Evolutionary conservation across 306 rosid species (phyloP).

Genomic region (Ceratonia siliqua): DNA sequence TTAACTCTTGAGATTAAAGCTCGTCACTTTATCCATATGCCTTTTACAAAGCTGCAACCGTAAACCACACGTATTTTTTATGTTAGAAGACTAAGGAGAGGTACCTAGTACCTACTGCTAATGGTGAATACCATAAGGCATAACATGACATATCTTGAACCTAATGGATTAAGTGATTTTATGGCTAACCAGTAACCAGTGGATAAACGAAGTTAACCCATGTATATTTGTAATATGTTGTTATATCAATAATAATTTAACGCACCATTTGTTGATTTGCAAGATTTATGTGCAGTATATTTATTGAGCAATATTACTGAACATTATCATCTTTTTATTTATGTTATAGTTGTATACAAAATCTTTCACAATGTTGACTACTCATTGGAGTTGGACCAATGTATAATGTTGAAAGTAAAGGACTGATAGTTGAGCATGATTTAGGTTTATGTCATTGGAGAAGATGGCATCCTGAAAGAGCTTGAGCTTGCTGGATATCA

Average conservation of each 20-base stretch:
- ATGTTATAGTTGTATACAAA: neutral
- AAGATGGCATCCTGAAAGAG: conserved; percentile 97
- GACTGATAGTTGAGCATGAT: conserved; percentile 39
- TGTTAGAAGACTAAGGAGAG: neutral
- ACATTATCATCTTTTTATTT: conserved; percentile 7
- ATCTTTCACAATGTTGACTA: conserved; percentile 9
- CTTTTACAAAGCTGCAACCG: neutral
- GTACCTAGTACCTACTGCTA: neutral
- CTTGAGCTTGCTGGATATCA: conserved; percentile 97
- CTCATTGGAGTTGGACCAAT: neutral
- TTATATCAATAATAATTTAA: neutral
- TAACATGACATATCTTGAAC: conserved; percentile 13
- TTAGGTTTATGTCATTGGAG: conserved; percentile 96
- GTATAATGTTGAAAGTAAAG: conserved; percentile 28
- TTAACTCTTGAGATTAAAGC: conserved; percentile 3
- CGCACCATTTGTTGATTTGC: neutral
- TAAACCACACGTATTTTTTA: neutral
- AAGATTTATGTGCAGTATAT: conserved; percentile 10
- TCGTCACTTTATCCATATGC: neutral
- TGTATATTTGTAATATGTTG: neutral
- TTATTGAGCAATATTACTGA: neutral
- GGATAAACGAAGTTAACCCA: conserved; percentile 6
- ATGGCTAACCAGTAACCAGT: neutral
- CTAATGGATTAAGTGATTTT: neutral
- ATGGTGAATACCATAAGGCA: neutral